These are phyloP conservation scores for Helicocarpus griseus DNA, from an alignment of 2,329 filamentous ascomycete species.

Conservation along the genomic window DNA sequence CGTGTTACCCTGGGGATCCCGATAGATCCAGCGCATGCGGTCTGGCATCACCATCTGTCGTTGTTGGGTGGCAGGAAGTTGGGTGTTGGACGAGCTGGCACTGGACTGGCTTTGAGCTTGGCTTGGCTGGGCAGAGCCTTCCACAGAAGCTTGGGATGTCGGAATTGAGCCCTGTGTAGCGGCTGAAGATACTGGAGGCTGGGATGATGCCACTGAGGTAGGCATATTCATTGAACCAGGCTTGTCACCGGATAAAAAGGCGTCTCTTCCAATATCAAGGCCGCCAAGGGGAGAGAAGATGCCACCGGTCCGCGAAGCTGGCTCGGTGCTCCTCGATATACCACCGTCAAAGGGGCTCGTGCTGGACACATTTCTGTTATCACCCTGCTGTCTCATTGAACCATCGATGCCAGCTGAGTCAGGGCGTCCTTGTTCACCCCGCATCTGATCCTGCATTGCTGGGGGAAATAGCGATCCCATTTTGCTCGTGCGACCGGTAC, in stretches of 20 bases:
- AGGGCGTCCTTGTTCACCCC: slow-evolving; percentile 50
- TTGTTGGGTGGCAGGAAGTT: slow-evolving; percentile 59
- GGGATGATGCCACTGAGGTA: slow-evolving; percentile 23
- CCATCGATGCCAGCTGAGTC: slow-evolving; percentile 50
- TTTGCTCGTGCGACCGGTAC: slow-evolving; percentile 65
- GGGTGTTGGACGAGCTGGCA: slow-evolving; percentile 49
- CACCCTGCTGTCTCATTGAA: slow-evolving; percentile 49
- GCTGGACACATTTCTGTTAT: slow-evolving; percentile 45
- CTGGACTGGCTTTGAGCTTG: slow-evolving; percentile 27
- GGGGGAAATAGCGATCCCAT: slow-evolving; percentile 78
- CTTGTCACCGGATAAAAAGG: slow-evolving; percentile 23
- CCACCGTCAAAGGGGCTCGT: slow-evolving; percentile 46
- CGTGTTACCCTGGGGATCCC: slow-evolving; percentile 82
- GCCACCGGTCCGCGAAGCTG: slow-evolving; percentile 30
- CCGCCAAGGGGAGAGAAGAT: slow-evolving; percentile 22
- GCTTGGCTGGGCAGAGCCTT: slow-evolving; percentile 22
- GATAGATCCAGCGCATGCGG: slow-evolving; percentile 96
- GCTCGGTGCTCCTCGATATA: slow-evolving; percentile 1
- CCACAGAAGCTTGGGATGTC: slow-evolving; percentile 19
- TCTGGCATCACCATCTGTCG: slow-evolving; percentile 99
- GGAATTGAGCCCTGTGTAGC: slow-evolving; percentile 19
- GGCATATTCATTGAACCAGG: slow-evolving; percentile 20
- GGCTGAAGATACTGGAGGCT: slow-evolving; percentile 28
- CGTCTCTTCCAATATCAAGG: slow-evolving; percentile 14
- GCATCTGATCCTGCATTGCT: slow-evolving; percentile 87